Evolutionary conservation across 176 grass and related monocot species (phyloP).

Genomic region (Hsuehochloa calcarea): DNA sequence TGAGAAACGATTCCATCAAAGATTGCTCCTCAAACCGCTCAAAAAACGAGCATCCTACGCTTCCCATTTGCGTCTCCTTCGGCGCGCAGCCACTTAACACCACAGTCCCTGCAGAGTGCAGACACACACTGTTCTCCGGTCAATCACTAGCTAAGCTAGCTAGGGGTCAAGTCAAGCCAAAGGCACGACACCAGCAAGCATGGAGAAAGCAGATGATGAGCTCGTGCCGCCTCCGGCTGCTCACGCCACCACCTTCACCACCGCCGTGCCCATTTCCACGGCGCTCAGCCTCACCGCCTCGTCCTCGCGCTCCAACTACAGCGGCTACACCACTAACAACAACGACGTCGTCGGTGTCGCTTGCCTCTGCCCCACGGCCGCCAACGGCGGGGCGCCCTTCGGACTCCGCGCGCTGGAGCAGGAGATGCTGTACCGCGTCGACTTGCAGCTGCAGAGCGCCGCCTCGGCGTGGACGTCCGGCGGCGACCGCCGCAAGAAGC

Average conservation of each 20-base stretch:
- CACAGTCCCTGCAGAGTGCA: neutral
- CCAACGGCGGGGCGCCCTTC: neutral
- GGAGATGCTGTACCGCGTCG: constrained; percentile 24
- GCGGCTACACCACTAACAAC: neutral
- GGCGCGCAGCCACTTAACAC: neutral
- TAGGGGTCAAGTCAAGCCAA: neutral
- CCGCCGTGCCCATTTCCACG: neutral
- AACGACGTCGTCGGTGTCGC: neutral
- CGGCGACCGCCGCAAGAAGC: constrained; percentile 25
- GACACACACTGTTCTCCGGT: neutral
- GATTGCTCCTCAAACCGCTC: too few species aligned
- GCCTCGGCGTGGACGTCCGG: neutral
- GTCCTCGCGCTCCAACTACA: neutral
- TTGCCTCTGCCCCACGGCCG: neutral
- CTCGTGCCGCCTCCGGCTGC: neutral
- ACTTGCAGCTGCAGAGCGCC: neutral
- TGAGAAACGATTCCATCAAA: too few species aligned
- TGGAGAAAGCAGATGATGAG: neutral
- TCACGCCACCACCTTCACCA: neutral
- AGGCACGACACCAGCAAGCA: neutral
- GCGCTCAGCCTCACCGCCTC: neutral
- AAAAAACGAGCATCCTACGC: neutral
- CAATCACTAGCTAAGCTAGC: neutral
- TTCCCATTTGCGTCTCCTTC: neutral
- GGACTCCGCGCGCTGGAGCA: constrained; percentile 22